Evolutionary conservation across 1,139 yeast species (phyloP), one percentile per base, ranked within the genome.

Genomic region (Hyphopichia pseudoburtonii): DNA sequence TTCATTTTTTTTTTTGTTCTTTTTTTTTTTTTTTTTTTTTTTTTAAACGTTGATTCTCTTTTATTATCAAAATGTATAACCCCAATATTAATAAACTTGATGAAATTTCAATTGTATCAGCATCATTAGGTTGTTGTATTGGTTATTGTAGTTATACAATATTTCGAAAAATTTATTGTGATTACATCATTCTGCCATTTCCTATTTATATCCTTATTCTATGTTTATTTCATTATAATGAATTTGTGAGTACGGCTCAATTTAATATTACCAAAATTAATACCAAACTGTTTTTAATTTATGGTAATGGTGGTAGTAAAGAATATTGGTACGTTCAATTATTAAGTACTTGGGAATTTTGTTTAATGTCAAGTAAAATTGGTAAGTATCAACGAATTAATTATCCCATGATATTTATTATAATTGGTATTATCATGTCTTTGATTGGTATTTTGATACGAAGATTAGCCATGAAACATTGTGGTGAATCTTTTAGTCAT

Each of bases 401-500:
- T 14, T 27, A 5, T 5, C 14, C 24, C 16, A 17, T 38, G 7
- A 28, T 11, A 5, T 9, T 9, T n/a, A n/a, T 24, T 21, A 21
- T 24, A 24, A 5, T 39, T 9, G 66, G 64, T 1, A 17, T 45
- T 15, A 11, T 34, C 2, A 22, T 58, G 37, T 47, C 52, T 0
- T 19, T 43, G 1, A 16, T 31, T 17, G 73, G 73, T 0, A 46
- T 65, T 10, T 22, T 17, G 5, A 34, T 68, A 2, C 44, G 76
- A 16, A 51, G 48, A 10, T 16, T 49, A 19, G 64, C 73, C 7
- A 69, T 70, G 56, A 50, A 42, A 30, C 56, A 62, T 3, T 63
- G 73, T 39, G 73, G 73, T 1, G 48, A 46, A 15, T 60, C 69
- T 21, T 70, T 70, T 41, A 58, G 66, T 30, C 76, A 70, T 45